Base-by-base conservation (phyloP, 352 stramenopile species). In the Pythium scleroteichum region DNA sequence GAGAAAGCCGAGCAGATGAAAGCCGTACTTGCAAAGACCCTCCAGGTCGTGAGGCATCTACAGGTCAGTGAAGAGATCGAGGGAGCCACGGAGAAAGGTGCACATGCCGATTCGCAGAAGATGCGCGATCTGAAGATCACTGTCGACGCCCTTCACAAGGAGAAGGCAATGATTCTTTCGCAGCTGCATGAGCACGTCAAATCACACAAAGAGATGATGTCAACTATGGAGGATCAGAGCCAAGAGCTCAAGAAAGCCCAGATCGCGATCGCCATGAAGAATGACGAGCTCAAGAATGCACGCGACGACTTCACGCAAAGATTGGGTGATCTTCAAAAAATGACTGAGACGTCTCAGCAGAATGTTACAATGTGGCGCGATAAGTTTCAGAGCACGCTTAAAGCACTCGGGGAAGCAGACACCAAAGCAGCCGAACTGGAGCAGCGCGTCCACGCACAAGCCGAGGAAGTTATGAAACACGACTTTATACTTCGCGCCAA, bases 391-490 rank as follows among this genome's bases (percentile, higher is more conserved):
- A 58, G 29, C 3, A 72, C 65, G 49, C 45, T 70, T 8, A 86
- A 88, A 53, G 59, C 62, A 12, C 64, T 67, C 8, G 65, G 66
- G 0, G 59, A 72, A 16, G 55, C 64, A 0, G 77, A 90, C 20
- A 54, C 66, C 5, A 69, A 66, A 33, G 60, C 75, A 1, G 16
- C 60, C 3, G 75, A 91, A 22, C 65, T 88, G 8, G 82, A 89
- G 52, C 48, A 59, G n/a, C 79, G 75, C 23, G 52, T 78, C 14
- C 59, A 73, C 27, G 53, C 55, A 0, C 72, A 85, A 19, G 62
- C 41, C 4, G 79, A 85, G 24, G 82, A 89, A 52, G 71, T 91
- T 19, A 57, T 76, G n/a, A 86, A 87, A 54, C 76, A 85, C 48
- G 78, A 76, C 1, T 76, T 88, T 13, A 68, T 90, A 22, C 59